Evolutionary conservation across 257 asterid genomes (phyloP).

Genomic region (Verbascum thapsus): DNA sequence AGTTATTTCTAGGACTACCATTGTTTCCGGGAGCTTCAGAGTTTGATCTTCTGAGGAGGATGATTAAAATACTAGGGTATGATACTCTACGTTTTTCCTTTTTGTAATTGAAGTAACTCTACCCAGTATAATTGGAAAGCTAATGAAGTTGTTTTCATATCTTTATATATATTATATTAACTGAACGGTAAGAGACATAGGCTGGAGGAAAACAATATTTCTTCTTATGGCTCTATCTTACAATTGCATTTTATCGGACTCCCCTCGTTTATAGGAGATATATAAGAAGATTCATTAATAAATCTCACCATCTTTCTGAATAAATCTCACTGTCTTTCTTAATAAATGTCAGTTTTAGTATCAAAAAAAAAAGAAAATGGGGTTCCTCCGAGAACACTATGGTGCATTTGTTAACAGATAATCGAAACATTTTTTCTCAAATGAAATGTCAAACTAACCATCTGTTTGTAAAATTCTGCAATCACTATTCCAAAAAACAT

Average conservation of each 20-base stretch:
- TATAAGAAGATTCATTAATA: too few species aligned
- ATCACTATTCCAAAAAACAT: neutral
- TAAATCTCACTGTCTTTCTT: too few species aligned
- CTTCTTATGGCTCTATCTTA: too few species aligned
- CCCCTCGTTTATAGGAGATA: too few species aligned
- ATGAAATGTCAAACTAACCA: neutral
- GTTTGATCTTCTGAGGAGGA: slow-evolving; percentile 92
- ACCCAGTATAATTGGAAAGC: slow-evolving; percentile 13
- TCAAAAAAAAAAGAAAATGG: neutral
- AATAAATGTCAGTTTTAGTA: too few species aligned
- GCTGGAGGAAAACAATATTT: too few species aligned
- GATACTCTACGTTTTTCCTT: slow-evolving; percentile 29
- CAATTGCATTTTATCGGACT: too few species aligned
- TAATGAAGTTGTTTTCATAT: slow-evolving; percentile 18
- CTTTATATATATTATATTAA: slow-evolving; percentile 14
- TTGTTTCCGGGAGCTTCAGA: slow-evolving; percentile 99
- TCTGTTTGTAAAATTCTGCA: neutral
- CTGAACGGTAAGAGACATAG: too few species aligned
- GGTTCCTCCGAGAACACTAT: neutral
- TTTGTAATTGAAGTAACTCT: slow-evolving; percentile 19
- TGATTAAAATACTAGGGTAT: slow-evolving; percentile 94
- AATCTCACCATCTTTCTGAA: too few species aligned
- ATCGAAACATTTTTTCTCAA: neutral
- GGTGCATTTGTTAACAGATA: neutral
- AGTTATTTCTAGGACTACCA: slow-evolving; percentile 88